Percentiles rank a stretch among this genome's conserved stretches.
Evolutionary conservation across 371 early-diverging fungal genomes (phyloP).

Genomic region (Parasitella parasitica): DNA sequence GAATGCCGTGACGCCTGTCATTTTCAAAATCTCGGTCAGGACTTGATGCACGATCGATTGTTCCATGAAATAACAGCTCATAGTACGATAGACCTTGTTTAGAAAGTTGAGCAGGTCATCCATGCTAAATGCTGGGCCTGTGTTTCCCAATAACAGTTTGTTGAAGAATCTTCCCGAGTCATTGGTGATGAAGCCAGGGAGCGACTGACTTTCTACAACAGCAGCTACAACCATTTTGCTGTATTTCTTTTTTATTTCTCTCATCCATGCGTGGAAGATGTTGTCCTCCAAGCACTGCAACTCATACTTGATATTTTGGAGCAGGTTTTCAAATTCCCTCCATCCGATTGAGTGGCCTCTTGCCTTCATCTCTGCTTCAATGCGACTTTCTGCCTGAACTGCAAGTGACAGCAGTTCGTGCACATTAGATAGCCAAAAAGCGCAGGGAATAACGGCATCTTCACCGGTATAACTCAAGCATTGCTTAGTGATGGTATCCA

Average conservation of each 20-base stretch:
- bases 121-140: conserved; percentile 77
- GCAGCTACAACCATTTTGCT: conserved; percentile 91
- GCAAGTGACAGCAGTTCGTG: conserved; percentile 81
- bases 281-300: conserved; percentile 67
- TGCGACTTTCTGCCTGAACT: conserved; percentile 34
- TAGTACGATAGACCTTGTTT: conserved; percentile 84
- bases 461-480: conserved; percentile 60
- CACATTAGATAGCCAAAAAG: conserved; percentile 94
- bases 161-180: conserved; percentile 84
- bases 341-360: conserved; percentile 28
- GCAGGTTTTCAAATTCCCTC: conserved; percentile 54
- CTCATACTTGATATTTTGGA: conserved; percentile 61
- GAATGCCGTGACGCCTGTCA: conserved; percentile 88
- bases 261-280: conserved; percentile 81
- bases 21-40: conserved; percentile 83
- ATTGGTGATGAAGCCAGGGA: conserved; percentile 88
- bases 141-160: conserved; percentile 68
- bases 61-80: conserved; percentile 94
- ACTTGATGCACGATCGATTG: conserved; percentile 72
- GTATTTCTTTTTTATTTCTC: conserved; percentile 88
- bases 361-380: conserved; percentile 34
- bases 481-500: conserved; percentile 81
- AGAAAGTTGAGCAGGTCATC: conserved; percentile 89
- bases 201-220: conserved; percentile 87
- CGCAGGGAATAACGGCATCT: conserved; percentile 60